Percentiles rank a stretch among this genome's conserved stretches.
These are phyloP conservation scores for Plasmodium gonderi DNA, from an alignment of 169 alveolate species.

Conservation along the genomic window DNA sequence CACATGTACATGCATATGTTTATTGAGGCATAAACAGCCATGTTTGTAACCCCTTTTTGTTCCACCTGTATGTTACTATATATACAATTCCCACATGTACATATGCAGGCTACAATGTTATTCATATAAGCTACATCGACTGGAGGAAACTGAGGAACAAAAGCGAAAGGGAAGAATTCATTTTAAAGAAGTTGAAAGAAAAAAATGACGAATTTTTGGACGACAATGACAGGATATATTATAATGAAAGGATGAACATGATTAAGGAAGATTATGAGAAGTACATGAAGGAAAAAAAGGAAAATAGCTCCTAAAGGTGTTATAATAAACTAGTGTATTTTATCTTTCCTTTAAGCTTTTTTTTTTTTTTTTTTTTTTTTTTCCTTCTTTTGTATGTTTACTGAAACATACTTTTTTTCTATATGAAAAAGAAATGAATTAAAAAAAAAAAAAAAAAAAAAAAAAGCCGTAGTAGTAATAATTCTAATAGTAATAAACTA, in stretches of 20 bases:
- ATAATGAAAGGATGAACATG: slow-evolving; percentile 86
- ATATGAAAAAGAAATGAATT: not conserved
- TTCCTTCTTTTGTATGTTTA: not conserved
- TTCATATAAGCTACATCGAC: slow-evolving; percentile 88
- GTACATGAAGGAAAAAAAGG: slow-evolving; percentile 74
- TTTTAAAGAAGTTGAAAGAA: slow-evolving; percentile 90
- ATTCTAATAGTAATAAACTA: not conserved
- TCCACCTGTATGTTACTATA: not conserved
- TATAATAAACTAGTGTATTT: no score
- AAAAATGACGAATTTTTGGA: slow-evolving; percentile 94
- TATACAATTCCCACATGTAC: not conserved
- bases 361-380: slow-evolving; percentile 14
- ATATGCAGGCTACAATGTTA: slow-evolving; percentile 78
- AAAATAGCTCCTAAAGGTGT: slow-evolving; percentile 5
- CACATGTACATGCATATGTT: not conserved
- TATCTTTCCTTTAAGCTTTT: not conserved
- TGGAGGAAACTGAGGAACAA: slow-evolving; percentile 91
- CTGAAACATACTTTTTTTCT: slow-evolving; percentile 6
- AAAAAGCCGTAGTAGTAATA: no score
- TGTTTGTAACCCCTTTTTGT: no score
- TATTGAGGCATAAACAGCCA: not conserved
- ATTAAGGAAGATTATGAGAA: slow-evolving; percentile 78
- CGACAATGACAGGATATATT: slow-evolving; percentile 91
- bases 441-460: not conserved
- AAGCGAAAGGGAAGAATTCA: slow-evolving; percentile 92